Evolutionary conservation across 2,329 filamentous ascomycete species (phyloP), one percentile per base, ranked within the genome.

Genomic region (Fusarium scirpi): DNA sequence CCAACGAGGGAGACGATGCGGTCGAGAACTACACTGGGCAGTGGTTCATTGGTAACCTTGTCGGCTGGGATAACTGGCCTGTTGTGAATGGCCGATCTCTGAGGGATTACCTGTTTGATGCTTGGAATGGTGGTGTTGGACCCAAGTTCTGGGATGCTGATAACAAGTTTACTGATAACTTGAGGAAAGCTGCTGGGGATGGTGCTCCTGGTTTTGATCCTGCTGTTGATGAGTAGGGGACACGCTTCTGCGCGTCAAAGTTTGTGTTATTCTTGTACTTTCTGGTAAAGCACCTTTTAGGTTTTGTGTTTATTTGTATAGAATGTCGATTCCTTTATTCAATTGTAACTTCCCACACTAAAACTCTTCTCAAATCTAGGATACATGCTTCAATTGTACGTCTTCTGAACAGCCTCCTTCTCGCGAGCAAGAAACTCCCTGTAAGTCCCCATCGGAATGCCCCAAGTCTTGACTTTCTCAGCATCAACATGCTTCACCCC

Each of bases 21-120:
- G 63, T 77, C 24, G 79, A 81, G 74, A 82, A 81, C 58, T 73
- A 76, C 38, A 76, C 69, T 41, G 78, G 79, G 0, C 62, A 74
- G 20, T 82, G 80, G 80, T 80, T 79, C 55, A 62, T 75, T 2
- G 78, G 70, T 1, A 57, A 69, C 24, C 70, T 81, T 10, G 53
- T 68, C 13, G 65, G 65, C 1, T 68, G 65, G 65, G 58, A 68
- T 15, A 63, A 68, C 58, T 68, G 65, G 65, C 65, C 65, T 27
- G 79, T 80, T 24, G 47, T 63, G 3, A 58, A 67, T 6, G 65
- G 65, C 2, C 41, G 51, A 25, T 58, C 51, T 32, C 44, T 67
- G 1, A 38, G 65, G 32, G 65, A 67, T n/a, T 20, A 22, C 4
- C 22, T 67, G 10, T 67, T 38, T 12, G 57, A 67, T 34, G 52